A percentile compares a stretch with the other conserved stretches of the same genome.
phyloP scores from a whole-genome alignment of 495 filamentous ascomycete genomes.

The Penicillium paradoxum region DNA sequence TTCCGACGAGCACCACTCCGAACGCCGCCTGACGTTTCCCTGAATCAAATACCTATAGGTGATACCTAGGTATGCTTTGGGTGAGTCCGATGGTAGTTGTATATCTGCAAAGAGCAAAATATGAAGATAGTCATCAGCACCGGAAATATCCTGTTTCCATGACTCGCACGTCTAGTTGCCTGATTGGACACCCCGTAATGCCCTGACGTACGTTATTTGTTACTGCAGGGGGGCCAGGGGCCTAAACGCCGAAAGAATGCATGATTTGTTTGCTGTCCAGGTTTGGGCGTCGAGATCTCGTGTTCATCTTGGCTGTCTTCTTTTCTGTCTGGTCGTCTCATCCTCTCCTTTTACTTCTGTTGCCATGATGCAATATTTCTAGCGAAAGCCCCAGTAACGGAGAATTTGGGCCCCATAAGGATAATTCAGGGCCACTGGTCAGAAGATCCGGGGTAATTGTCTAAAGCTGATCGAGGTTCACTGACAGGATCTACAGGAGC shows the following conservation, averaged over 20 bases:
- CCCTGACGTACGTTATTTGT: not conserved
- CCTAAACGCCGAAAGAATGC: not conserved
- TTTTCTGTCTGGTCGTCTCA: not conserved
- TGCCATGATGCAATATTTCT: not conserved
- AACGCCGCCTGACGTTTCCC: not conserved
- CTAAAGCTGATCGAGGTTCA: not conserved
- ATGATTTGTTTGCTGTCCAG: not conserved
- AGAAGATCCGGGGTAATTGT: not conserved
- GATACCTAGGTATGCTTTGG: too few species aligned
- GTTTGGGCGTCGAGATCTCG: not conserved
- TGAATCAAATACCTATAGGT: not conserved
- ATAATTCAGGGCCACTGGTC: not conserved
- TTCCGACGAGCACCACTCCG: slow-evolving; percentile 2
- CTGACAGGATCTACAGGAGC: not conserved
- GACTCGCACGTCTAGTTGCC: not conserved
- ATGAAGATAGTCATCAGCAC: too few species aligned
- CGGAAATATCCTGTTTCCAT: not conserved
- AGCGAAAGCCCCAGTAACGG: not conserved
- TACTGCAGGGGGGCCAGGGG: not conserved
- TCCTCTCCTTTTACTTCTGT: not conserved
- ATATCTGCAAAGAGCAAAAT: too few species aligned
- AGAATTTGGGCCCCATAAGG: not conserved
- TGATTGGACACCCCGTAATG: not conserved
- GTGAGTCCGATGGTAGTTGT: not conserved
- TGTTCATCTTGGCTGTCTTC: not conserved